phyloP scores from a whole-genome alignment of 176 grass and related monocot genomes.

The Urochloa ruziziensis region DNA sequence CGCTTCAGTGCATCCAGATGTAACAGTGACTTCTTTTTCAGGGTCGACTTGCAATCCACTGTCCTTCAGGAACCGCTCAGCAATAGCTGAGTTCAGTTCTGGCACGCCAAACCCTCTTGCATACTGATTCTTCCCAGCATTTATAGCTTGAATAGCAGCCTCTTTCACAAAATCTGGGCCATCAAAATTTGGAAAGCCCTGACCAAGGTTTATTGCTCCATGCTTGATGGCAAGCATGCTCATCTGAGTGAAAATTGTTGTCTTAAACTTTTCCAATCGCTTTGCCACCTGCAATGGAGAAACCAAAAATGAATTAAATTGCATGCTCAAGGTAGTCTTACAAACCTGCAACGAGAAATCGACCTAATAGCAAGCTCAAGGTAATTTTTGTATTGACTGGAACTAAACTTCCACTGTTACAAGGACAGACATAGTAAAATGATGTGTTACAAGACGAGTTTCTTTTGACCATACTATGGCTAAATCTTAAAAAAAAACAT shows the following conservation, averaged over 20 bases:
- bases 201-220: constrained; percentile 93
- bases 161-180: constrained; percentile 92
- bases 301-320: neutral
- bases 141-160: constrained; percentile 87
- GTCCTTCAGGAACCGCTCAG: constrained; percentile 77
- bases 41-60: constrained; percentile 71
- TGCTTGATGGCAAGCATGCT: constrained; percentile 95
- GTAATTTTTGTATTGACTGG: too few species aligned
- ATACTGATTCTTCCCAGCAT: constrained; percentile 89
- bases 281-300: constrained; percentile 35
- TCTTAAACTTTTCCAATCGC: constrained; percentile 60
- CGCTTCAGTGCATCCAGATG: constrained; percentile 95
- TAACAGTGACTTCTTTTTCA: constrained; percentile 93
- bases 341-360: too few species aligned
- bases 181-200: constrained; percentile 98
- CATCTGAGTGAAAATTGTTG: constrained; percentile 98
- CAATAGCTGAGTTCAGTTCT: constrained; percentile 73
- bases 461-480: too few species aligned
- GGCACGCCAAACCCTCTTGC: constrained; percentile 85
- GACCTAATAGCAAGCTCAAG: too few species aligned
- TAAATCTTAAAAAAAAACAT: too few species aligned
- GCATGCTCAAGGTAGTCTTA: too few species aligned
- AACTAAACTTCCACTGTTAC: too few species aligned
- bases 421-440: too few species aligned
- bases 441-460: too few species aligned